phyloP scores from a whole-genome alignment of 805 yeast species.

The Metschnikowia dekortorum region DNA sequence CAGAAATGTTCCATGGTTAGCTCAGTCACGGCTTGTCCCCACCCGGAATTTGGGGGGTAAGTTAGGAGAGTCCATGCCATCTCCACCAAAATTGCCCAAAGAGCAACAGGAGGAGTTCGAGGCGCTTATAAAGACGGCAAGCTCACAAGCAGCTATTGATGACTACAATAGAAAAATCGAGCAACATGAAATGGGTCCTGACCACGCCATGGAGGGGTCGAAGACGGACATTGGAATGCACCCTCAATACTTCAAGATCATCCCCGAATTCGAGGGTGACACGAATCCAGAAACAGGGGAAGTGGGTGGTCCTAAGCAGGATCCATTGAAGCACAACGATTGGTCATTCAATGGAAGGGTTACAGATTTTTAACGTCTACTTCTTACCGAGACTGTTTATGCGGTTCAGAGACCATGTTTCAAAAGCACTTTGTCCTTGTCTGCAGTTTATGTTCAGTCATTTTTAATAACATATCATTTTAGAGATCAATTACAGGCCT shows the following conservation, averaged over 20 bases:
- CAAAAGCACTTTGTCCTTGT: no score
- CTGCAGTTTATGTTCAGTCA: no score
- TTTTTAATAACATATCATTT: no score
- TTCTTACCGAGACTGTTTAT: background rate
- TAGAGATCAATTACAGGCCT: no score
- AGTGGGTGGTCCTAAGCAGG: constrained; percentile 96
- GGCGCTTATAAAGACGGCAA: constrained; percentile 73
- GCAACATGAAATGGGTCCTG: constrained; percentile 15
- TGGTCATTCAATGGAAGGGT: constrained; percentile 96
- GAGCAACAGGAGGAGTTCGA: constrained; percentile 92
- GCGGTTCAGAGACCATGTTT: background rate
- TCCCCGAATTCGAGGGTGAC: constrained; percentile 95
- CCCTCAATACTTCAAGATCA: constrained; percentile 67
- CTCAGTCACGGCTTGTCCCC: background rate
- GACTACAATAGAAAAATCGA: constrained; percentile 54
- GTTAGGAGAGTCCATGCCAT: constrained; percentile 25
- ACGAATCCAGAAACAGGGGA: constrained; percentile 93
- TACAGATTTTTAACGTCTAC: constrained; percentile 65
- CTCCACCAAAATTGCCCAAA: constrained; percentile 71
- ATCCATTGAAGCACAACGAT: constrained; percentile 80
- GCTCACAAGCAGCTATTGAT: constrained; percentile 71
- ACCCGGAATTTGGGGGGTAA: constrained; percentile 3
- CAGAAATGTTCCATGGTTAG: background rate
- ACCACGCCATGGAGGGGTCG: constrained; percentile 9
- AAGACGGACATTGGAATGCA: constrained; percentile 60